phyloP scores from a whole-genome alignment of 169 alveolate species.

The Plasmodium fragile region DNA sequence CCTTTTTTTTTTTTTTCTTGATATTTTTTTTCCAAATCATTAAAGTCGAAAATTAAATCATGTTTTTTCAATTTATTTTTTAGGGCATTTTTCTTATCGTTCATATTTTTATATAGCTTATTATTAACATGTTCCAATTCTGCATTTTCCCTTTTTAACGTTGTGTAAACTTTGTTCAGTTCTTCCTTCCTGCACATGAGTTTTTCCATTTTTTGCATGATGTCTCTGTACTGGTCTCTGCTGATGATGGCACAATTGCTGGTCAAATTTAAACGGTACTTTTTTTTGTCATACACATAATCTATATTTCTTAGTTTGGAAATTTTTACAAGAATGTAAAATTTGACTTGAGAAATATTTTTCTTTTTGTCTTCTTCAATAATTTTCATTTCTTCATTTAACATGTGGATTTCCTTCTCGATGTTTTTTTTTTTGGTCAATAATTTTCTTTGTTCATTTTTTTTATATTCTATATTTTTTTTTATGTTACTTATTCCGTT shows the following conservation, averaged over 20 bases:
- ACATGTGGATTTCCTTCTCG: constrained; percentile 47
- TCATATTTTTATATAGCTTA: constrained; percentile 10
- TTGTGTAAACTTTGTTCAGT: neutral
- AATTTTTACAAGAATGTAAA: constrained; percentile 26
- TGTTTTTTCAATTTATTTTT: constrained; percentile 62
- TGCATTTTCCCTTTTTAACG: constrained; percentile 23
- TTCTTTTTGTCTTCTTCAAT: constrained; percentile 67
- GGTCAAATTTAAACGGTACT: constrained; percentile 57
- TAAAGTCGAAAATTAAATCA: constrained; percentile 46
- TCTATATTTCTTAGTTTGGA: constrained; percentile 66
- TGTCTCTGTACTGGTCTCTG: constrained; percentile 32
- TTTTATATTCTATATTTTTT: constrained; percentile 50
- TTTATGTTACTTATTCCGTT: constrained; percentile 34
- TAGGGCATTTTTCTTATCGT: constrained; percentile 30
- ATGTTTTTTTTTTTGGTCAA: constrained; percentile 27
- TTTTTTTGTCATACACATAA: constrained; percentile 67
- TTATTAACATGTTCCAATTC: constrained; percentile 48
- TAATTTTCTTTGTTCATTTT: constrained; percentile 60
- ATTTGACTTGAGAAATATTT: constrained; percentile 53
- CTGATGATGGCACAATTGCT: constrained; percentile 43
- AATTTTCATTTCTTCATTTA: constrained; percentile 53
- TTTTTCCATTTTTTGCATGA: constrained; percentile 21
- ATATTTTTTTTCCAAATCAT: constrained; percentile 68
- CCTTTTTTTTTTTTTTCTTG: constrained; percentile 68
- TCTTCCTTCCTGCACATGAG: constrained; percentile 12